Conservation (phyloP, 2,329 filamentous ascomycete species). For the Helotiales sp. region DNA sequence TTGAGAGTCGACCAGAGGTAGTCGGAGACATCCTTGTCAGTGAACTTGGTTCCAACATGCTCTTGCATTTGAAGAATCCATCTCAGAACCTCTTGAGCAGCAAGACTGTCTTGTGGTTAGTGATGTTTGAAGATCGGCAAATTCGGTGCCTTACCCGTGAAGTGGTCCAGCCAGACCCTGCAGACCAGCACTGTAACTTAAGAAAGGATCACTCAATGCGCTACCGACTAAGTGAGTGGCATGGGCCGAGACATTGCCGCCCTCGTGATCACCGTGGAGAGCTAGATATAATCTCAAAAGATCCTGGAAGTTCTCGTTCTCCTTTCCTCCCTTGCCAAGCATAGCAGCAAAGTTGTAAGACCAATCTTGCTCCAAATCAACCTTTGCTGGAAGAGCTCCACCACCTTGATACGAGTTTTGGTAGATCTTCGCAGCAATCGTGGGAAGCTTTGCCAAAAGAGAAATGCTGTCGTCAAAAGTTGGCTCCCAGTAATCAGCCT, state of each 20-base stretch:
- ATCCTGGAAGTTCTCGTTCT: slow-evolving; percentile 95
- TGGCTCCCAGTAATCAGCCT: slow-evolving; percentile 98
- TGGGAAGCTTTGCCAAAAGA: slow-evolving; percentile 92
- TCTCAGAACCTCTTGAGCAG: slow-evolving; percentile 94
- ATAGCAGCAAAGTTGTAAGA: slow-evolving; percentile 98
- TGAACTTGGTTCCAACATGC: slow-evolving; percentile 77
- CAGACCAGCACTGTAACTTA: slow-evolving; percentile 94
- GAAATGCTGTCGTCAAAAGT: slow-evolving; percentile 96
- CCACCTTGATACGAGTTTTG: slow-evolving; percentile 85
- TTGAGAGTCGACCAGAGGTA: slow-evolving; percentile 95
- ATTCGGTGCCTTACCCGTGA: slow-evolving; percentile 64
- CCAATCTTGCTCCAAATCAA: slow-evolving; percentile 91
- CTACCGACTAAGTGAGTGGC: slow-evolving; percentile 93
- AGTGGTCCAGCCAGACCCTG: slow-evolving; percentile 94
- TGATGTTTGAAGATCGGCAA: background rate
- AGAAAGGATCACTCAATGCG: slow-evolving; percentile 91
- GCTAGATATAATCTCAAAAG: slow-evolving; percentile 92
- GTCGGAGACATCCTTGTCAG: slow-evolving; percentile 79
- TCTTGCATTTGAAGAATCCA: slow-evolving; percentile 98
- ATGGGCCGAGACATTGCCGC: slow-evolving; percentile 96
- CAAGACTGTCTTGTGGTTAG: slow-evolving; percentile 61
- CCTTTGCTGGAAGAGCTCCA: slow-evolving; percentile 73
- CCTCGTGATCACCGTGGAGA: slow-evolving; percentile 97
- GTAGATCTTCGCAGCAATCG: slow-evolving; percentile 97
- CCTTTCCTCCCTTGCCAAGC: slow-evolving; percentile 85